Evolutionary conservation across 495 filamentous ascomycete genomes (phyloP), one percentile per base, ranked within the genome.

Genomic region (Daldinia concentrica): DNA sequence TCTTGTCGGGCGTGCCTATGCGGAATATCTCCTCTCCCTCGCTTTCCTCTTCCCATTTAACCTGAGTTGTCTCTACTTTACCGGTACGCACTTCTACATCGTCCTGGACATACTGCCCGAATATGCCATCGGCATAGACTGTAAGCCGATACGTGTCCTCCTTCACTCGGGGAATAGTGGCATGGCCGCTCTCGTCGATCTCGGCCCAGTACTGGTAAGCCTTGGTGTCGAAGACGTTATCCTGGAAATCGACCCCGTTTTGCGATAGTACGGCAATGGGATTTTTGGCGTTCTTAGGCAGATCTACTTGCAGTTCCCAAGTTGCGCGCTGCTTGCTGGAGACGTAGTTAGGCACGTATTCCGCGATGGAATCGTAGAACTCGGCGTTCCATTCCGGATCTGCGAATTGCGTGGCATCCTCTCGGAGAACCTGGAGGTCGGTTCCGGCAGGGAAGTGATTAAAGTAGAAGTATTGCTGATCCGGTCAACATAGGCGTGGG

Each of bases 171-270:
- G 81, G 78, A 36, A 90, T 85, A 1, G 55, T 71, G 56, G 85
- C 86, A 4, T 66, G 67, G 1, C 87, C 85, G n/a, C 73, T 76
- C 4, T 75, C 41, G 26, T 79, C 77, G 24, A 89, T 81, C 17
- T 88, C 83, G 1, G 78, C 79, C 87, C 86, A 88, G 74, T 89
- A 88, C 71, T 89, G 87, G 58, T 86, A 84, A 3, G 85, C 81
- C 3, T 71, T 71, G 1, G 80, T 59, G 34, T 86, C 83, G 7
- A 81, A 78, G 1, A 80, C 83, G 63, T 89, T 89, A 52, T 88
- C 87, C 72, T 90, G 85, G 74, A 87, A 87, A 62, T 86, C 84
- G 11, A 85, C 77, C 0, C 82, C 81, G 56, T 82, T 82, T 60
- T 81, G 83, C 14, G 85, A 81, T 5, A 89, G 77, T 22, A 88